Evolutionary conservation across 345 rosid genomes (phyloP), one percentile per base, ranked within the genome.

Genomic region (Arabidopsis thaliana): DNA sequence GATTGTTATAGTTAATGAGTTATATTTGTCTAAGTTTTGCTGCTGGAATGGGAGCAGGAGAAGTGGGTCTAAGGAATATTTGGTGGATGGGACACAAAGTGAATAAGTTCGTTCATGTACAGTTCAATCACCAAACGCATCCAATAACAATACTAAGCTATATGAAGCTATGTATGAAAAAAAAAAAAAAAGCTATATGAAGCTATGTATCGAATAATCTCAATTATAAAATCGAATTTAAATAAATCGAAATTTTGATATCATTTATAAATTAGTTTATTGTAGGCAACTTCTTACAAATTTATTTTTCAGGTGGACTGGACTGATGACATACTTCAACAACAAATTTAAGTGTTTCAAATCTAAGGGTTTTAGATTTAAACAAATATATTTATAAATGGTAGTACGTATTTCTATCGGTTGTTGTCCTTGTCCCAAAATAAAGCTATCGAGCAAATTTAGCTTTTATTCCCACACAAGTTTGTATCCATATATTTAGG

Each of bases 81-180:
- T 23, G 52, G 65, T 76, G 65, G 75, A 76, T 76, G 75, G 51
- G 80, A 76, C 80, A 76, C 80, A 69, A 62, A 76, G 71, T 55
- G 63, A 75, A 68, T 68, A 75, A 60, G 74, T 75, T 75, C 79
- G 69, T 68, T 51, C 79, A 67, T 50, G 46, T 40, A 67, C 73
- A 59, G 73, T 52, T 50, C 65, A 23, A n/a, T 68, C 74, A 60
- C 79, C 79, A 60, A n/a, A 32, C 33, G 49, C 67, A 60, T 68
- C 63, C 40, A 67, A 67, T 50, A 49, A 25, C 20, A 6, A 55
- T 63, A 53, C 69, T 33, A 44, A 74, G 10, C 72, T 74, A 25
- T 74, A 25, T 37, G 66, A 46, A 57, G 49, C 70, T 53, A 16
- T 16, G 20, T 16, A 16, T 16, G 20, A 16, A 16, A 16, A 16